Evolutionary conservation across 176 grass and related monocot species (phyloP), one percentile per base, ranked within the genome.

Genomic region (Avena atlantica): DNA sequence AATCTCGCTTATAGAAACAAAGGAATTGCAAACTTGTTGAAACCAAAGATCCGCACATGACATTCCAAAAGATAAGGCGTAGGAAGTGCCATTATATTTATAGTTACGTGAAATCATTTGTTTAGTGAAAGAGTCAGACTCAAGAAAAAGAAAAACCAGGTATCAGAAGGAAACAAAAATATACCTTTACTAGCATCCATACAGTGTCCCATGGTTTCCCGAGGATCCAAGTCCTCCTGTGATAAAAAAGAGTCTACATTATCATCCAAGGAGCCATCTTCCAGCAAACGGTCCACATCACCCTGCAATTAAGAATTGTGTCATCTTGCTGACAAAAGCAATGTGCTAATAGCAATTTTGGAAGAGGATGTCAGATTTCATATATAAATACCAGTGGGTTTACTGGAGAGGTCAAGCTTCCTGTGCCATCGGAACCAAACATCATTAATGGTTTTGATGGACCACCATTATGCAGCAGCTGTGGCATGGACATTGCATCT

Each of bases 171-270:
- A 80, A 69, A 42, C 12, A 36, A 65, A 79, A 66, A 31, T 61
- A 55, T 65, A 97, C 95, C 95, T 93, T 97, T 97, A 67, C 87
- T 76, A 9, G 86, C 89, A 93, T 94, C 95, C 92, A 94, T 94
- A 76, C 86, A 84, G 37, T 88, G 89, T 16, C 91, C 89, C 78
- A 93, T 77, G 48, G 75, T 82, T 60, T 95, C 95, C 83, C 91
- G 93, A 66, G 92, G 95, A 89, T 97, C 92, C 37, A 91, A 88
- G 56, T 97, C 95, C 88, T 97, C 95, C 71, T 93, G 95, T 56
- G 95, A 97, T 89, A 97, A 83, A 91, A 94, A 97, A 68, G 95
- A 97, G 71, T 97, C 95, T 37, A 97, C 95, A 82, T 97, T 97
- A 65, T 97, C 95, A 88, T 97, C 95, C 78, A 97, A 94, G 57